phyloP scores from a whole-genome alignment of 2,329 filamentous ascomycete genomes.

The Akanthomyces lecanii region DNA sequence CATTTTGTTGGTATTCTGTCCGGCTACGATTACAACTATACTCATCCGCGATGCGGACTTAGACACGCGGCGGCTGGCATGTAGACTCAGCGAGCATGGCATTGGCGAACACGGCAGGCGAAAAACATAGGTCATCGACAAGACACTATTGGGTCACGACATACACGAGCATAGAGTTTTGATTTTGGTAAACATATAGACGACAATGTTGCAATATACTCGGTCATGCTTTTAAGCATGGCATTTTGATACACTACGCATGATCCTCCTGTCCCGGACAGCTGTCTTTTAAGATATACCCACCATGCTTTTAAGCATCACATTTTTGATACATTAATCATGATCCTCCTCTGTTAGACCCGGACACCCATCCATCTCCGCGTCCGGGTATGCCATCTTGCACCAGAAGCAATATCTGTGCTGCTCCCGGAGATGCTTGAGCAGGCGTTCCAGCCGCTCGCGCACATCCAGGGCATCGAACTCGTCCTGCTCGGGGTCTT shows the following conservation, averaged over 20 bases:
- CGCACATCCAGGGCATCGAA: constrained; percentile 66
- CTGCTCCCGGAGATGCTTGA: constrained; percentile 65
- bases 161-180: neutral
- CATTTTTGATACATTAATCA: constrained; percentile 33
- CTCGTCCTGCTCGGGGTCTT: constrained; percentile 74
- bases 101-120: neutral
- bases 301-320: neutral
- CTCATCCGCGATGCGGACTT: constrained; percentile 16
- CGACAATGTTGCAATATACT: neutral
- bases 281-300: constrained; percentile 36
- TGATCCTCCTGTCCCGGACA: constrained; percentile 90
- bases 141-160: neutral
- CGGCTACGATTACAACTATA: constrained; percentile 24
- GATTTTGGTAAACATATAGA: neutral
- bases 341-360: constrained; percentile 82
- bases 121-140: neutral
- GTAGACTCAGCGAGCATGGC: neutral
- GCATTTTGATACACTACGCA: constrained; percentile 34
- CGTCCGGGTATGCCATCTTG: constrained; percentile 74
- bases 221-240: neutral
- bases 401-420: constrained; percentile 95
- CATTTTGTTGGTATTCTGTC: constrained; percentile 20
- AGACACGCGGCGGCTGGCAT: constrained; percentile 5
- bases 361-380: constrained; percentile 80
- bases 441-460: constrained; percentile 63